Conservation (phyloP, 352 stramenopile genomes). For the Hyaloperonospora brassicae region DNA sequence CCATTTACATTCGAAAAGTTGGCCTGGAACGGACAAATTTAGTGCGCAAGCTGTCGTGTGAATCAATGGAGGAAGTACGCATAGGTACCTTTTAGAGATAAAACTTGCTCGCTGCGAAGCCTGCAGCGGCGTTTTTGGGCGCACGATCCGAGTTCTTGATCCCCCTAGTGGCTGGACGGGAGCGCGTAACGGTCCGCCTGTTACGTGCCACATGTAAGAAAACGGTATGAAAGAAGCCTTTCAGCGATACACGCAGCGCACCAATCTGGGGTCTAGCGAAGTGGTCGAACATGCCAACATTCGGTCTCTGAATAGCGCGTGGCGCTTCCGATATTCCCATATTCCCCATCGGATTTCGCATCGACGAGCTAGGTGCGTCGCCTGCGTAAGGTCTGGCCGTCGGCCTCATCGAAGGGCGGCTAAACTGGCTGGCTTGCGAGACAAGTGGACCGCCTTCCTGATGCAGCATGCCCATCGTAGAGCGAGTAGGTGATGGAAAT, state of each 20-base stretch:
- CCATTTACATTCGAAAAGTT: conserved; percentile 30
- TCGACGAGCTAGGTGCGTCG: conserved; percentile 17
- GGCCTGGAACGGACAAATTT: conserved; percentile 11
- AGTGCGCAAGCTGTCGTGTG: background rate
- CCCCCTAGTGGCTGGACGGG: conserved; percentile 34
- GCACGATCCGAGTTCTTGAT: conserved; percentile 44
- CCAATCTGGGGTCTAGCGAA: conserved; percentile 59
- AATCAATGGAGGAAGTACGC: background rate
- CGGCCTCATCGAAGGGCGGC: conserved; percentile 33
- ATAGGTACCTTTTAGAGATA: conserved; percentile 45
- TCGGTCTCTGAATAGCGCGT: conserved; percentile 41
- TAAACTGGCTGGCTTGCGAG: conserved; percentile 39
- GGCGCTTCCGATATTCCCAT: conserved; percentile 38
- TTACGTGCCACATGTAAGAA: conserved; percentile 3
- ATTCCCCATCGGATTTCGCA: conserved; percentile 25
- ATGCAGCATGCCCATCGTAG: conserved; percentile 29
- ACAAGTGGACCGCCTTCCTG: conserved; percentile 23
- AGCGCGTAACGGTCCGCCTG: conserved; percentile 23
- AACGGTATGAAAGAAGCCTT: background rate
- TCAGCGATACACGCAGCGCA: conserved; percentile 8
- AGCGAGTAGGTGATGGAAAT: conserved; percentile 54
- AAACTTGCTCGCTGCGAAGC: conserved; percentile 51
- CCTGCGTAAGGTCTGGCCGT: conserved; percentile 25
- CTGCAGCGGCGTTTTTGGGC: conserved; percentile 67
- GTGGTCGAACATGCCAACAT: conserved; percentile 49